These are phyloP conservation scores for Fomitopsis palustris DNA, from an alignment of 1,284 basidiomycete genomes.

Conservation along the genomic window DNA sequence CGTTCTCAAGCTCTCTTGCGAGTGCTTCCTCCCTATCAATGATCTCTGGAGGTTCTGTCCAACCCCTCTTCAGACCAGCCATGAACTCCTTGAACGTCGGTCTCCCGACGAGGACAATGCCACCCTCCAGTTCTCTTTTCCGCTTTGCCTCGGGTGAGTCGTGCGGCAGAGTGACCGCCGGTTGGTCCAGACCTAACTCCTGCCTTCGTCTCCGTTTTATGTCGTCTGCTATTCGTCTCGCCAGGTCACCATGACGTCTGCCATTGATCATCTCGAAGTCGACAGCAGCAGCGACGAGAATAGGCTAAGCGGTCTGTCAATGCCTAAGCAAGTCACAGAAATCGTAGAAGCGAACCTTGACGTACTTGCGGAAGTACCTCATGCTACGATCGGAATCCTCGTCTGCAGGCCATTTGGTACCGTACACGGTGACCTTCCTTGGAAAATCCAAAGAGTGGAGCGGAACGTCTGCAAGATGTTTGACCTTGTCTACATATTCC, in stretches of 20 bases:
- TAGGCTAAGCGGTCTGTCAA: constrained; percentile 55
- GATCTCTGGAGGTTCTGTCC: constrained; percentile 70
- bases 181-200: constrained; percentile 57
- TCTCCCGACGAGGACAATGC: constrained; percentile 85
- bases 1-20: constrained; percentile 63
- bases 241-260: constrained; percentile 83
- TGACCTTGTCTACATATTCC: constrained; percentile 80
- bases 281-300: constrained; percentile 90
- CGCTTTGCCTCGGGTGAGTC: constrained; percentile 54
- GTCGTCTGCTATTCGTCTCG: constrained; percentile 69
- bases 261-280: constrained; percentile 88
- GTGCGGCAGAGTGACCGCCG: constrained; percentile 51
- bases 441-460: constrained; percentile 67
- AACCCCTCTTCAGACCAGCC: constrained; percentile 82
- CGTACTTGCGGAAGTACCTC: constrained; percentile 91
- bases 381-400: constrained; percentile 85
- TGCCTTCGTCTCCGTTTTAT: constrained; percentile 65
- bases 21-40: constrained; percentile 78
- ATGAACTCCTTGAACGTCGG: constrained; percentile 95
- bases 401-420: constrained; percentile 90
- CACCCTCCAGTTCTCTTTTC: constrained; percentile 73
- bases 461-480: constrained; percentile 68
- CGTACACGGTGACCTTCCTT: constrained; percentile 85
- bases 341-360: constrained; percentile 69
- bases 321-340: constrained; percentile 7